phyloP scores from a whole-genome alignment of 2,329 filamentous ascomycete genomes.

The Rosellinia necatrix region DNA sequence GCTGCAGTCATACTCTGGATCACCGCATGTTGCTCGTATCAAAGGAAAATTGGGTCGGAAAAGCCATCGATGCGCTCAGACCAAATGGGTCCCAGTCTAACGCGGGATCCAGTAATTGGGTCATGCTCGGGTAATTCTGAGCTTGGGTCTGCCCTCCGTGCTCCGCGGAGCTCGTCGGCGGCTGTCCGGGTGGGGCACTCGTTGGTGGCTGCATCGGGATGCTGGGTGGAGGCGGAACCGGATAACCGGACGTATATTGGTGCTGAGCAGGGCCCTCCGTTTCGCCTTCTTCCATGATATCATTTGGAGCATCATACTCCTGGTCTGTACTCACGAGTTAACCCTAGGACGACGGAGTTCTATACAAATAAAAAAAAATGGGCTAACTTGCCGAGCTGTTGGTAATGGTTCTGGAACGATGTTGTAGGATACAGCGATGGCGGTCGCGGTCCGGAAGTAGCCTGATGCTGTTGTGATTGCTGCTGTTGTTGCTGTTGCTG shows the following conservation, averaged over 20 bases:
- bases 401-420: slow-evolving; percentile 87
- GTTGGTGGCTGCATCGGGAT: slow-evolving; percentile 46
- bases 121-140: slow-evolving; percentile 65
- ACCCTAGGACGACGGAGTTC: slow-evolving; percentile 71
- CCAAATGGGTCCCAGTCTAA: slow-evolving; percentile 94
- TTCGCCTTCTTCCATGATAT: slow-evolving; percentile 84
- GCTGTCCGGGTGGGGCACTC: slow-evolving; percentile 47
- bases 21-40: slow-evolving; percentile 62
- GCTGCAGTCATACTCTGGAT: background rate
- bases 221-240: slow-evolving; percentile 46
- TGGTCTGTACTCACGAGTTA: slow-evolving; percentile 79
- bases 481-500: slow-evolving; percentile 35
- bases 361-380: slow-evolving; percentile 56
- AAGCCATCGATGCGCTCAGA: slow-evolving; percentile 92
- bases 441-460: slow-evolving; percentile 47
- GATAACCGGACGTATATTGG: slow-evolving; percentile 65
- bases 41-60: slow-evolving; percentile 82
- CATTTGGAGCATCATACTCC: slow-evolving; percentile 90
- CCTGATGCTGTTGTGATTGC: slow-evolving; percentile 34
- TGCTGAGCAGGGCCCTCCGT: slow-evolving; percentile 71
- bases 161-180: slow-evolving; percentile 41
- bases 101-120: slow-evolving; percentile 73
- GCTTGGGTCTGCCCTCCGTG: slow-evolving; percentile 40
- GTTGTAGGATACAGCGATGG: slow-evolving; percentile 75
- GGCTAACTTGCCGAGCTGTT: slow-evolving; percentile 87